Evolutionary conservation across 805 yeast genomes (phyloP).

Genomic region (Starmerella apis): DNA sequence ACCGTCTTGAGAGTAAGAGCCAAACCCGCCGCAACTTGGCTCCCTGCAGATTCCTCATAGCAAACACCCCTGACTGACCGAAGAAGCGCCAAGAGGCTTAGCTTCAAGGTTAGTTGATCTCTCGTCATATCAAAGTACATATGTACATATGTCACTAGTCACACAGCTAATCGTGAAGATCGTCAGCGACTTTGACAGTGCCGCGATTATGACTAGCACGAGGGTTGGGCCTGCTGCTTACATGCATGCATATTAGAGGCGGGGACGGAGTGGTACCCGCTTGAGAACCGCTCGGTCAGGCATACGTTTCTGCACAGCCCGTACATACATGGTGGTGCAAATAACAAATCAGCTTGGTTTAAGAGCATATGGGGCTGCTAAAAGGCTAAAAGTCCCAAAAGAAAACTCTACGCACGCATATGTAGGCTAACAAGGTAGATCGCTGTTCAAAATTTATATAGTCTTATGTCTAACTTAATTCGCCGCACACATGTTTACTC

Average conservation of each 20-base stretch:
- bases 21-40: background rate
- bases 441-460: too few species aligned
- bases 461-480: background rate
- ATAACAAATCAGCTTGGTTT: too few species aligned
- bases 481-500: too few species aligned
- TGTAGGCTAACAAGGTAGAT: too few species aligned
- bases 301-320: too few species aligned
- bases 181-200: background rate
- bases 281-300: background rate
- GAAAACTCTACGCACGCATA: too few species aligned
- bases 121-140: too few species aligned
- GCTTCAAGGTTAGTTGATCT: too few species aligned
- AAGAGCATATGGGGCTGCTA: too few species aligned
- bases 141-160: background rate
- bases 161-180: background rate
- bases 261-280: background rate
- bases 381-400: too few species aligned
- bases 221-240: background rate
- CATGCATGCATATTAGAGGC: background rate
- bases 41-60: background rate
- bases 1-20: background rate
- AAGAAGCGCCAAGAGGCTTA: background rate
- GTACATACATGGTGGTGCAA: too few species aligned
- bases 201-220: constrained; percentile 1
- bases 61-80: background rate